Percentiles rank a stretch among this genome's conserved stretches.
Evolutionary conservation across 495 filamentous ascomycete species (phyloP).

Genomic region (Xylaria grammica): DNA sequence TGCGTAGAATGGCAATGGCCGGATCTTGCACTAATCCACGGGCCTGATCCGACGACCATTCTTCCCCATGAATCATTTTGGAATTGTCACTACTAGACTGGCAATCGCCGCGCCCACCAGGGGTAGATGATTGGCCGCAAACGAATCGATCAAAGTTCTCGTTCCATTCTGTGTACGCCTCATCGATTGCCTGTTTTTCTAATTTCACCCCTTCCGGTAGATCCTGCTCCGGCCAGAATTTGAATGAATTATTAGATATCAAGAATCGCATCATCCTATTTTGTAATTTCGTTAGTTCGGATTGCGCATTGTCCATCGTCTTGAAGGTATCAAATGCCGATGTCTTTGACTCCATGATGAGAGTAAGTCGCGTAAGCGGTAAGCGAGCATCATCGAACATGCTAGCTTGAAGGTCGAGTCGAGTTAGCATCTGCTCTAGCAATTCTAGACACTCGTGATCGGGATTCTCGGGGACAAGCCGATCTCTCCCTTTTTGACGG

Average conservation of each 20-base stretch:
- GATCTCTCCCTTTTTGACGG: conserved; percentile 15
- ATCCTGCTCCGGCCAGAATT: conserved; percentile 11
- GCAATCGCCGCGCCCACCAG: too few relatives aligned
- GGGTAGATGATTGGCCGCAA: not conserved
- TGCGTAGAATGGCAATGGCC: not conserved
- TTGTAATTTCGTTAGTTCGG: conserved; percentile 26
- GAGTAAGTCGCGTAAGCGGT: conserved; percentile 15
- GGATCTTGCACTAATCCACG: not conserved
- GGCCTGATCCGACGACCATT: not conserved
- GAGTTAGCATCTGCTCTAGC: conserved; percentile 26
- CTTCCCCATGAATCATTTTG: not conserved
- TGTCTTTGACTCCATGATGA: not conserved
- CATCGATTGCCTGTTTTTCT: conserved; percentile 24
- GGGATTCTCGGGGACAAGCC: not conserved
- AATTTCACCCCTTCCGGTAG: conserved; percentile 22
- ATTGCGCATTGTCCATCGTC: conserved; percentile 22
- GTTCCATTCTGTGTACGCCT: conserved; percentile 16
- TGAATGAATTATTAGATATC: conserved; percentile 12
- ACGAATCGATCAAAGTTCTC: conserved; percentile 7
- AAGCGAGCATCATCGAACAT: conserved; percentile 29
- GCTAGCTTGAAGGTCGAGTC: conserved; percentile 40
- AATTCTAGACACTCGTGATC: conserved; percentile 27
- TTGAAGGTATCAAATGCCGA: conserved; percentile 24
- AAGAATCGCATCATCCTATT: conserved; percentile 30
- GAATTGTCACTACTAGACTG: not conserved